Evolutionary conservation across 495 filamentous ascomycete species (phyloP).

Genomic region (Penicillium parvum): DNA sequence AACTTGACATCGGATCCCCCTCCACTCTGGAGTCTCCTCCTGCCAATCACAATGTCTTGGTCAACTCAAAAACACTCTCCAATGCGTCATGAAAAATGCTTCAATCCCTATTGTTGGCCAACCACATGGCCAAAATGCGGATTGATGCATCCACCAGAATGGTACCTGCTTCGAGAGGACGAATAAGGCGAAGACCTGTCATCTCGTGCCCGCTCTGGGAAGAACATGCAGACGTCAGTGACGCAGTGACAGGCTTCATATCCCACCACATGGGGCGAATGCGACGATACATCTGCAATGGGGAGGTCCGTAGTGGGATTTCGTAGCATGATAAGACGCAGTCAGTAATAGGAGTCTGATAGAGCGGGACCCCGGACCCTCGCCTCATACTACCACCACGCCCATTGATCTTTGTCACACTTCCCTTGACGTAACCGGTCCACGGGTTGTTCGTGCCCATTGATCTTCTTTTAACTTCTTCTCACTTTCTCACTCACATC

Average conservation of each 20-base stretch:
- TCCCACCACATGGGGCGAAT: constrained; percentile 2
- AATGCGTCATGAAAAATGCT: constrained; percentile 4
- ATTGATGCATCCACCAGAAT: neutral
- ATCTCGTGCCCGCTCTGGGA: constrained; percentile 2
- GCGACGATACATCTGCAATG: constrained; percentile 10
- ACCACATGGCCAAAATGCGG: constrained; percentile 18
- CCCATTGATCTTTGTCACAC: constrained; percentile 18
- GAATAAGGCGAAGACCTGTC: constrained; percentile 5
- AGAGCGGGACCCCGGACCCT: too few species aligned
- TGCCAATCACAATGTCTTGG: constrained; percentile 1
- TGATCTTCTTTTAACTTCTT: constrained; percentile 1
- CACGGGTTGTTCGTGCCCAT: neutral
- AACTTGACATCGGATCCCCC: constrained; percentile 6
- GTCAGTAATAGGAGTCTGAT: too few species aligned
- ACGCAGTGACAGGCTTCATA: neutral
- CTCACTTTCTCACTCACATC: neutral
- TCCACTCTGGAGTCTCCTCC: neutral
- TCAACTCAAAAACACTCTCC: neutral
- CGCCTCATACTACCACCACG: constrained; percentile 4
- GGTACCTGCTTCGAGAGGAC: constrained; percentile 5
- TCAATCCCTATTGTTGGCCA: constrained; percentile 11
- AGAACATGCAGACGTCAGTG: neutral
- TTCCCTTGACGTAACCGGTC: constrained; percentile 20
- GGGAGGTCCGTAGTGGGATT: constrained; percentile 5
- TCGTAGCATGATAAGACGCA: constrained; percentile 2